These are phyloP conservation scores for Dactylellina haptotyla DNA, from an alignment of 2,329 filamentous ascomycete species.

Conservation along the genomic window DNA sequence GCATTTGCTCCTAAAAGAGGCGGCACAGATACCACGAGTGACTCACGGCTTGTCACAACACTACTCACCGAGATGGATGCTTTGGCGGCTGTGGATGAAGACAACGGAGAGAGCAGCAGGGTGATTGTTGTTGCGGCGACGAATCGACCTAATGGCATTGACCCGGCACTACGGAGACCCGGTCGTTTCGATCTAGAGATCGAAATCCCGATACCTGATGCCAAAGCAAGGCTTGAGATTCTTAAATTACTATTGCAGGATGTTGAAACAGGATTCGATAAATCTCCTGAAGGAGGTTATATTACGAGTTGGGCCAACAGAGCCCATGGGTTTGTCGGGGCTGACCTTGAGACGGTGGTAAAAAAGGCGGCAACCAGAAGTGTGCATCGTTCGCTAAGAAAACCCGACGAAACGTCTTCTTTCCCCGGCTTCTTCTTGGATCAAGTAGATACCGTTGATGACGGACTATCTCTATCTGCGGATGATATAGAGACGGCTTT, in stretches of 20 bases:
- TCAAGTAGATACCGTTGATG: conserved; percentile 23
- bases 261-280: conserved; percentile 52
- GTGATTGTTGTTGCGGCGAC: conserved; percentile 58
- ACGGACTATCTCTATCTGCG: conserved; percentile 34
- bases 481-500: conserved; percentile 68
- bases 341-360: conserved; percentile 57
- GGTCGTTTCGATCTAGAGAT: conserved; percentile 58
- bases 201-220: conserved; percentile 58
- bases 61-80: conserved; percentile 58
- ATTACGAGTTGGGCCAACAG: conserved; percentile 55
- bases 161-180: conserved; percentile 56
- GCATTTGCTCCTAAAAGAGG: conserved; percentile 56
- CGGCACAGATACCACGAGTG: conserved; percentile 55
- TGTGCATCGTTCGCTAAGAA: conserved; percentile 39
- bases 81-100: conserved; percentile 52
- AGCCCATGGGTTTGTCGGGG: conserved; percentile 58
- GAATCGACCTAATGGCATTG: conserved; percentile 57
- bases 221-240: conserved; percentile 57
- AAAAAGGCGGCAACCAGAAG: conserved; percentile 51
- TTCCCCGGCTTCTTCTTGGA: conserved; percentile 50
- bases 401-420: neutral
- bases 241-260: conserved; percentile 55
- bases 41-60: conserved; percentile 57
- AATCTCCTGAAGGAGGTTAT: conserved; percentile 50
- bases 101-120: conserved; percentile 32